These are phyloP conservation scores for Rhizophagus prolifer DNA, from an alignment of 192 early-diverging fungal genomes.

Conservation along the genomic window DNA sequence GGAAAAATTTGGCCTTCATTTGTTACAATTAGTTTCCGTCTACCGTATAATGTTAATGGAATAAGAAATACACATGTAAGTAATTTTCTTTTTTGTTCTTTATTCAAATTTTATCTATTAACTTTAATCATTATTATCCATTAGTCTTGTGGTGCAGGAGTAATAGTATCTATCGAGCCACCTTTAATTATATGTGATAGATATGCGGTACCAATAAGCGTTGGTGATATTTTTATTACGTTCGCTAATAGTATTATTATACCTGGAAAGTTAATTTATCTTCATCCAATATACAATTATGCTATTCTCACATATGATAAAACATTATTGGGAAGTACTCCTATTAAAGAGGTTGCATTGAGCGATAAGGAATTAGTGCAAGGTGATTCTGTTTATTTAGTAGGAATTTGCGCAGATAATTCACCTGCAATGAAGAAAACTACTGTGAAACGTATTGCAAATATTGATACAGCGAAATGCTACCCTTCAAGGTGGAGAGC, in stretches of 20 bases:
- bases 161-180: conserved; percentile 72
- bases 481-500: conserved; percentile 63
- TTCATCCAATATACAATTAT: conserved; percentile 90
- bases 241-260: conserved; percentile 88
- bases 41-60: conserved; percentile 77
- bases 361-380: conserved; percentile 59
- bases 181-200: conserved; percentile 84
- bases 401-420: conserved; percentile 55
- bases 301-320: conserved; percentile 83
- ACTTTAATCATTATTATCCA: neutral
- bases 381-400: conserved; percentile 60
- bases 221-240: conserved; percentile 79
- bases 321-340: conserved; percentile 67
- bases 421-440: conserved; percentile 61
- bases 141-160: conserved; percentile 65
- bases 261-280: conserved; percentile 75
- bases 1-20: conserved; percentile 77
- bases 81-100: neutral
- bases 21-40: conserved; percentile 75
- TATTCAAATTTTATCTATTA: neutral
- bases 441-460: conserved; percentile 53
- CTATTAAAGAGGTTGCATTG: conserved; percentile 63
- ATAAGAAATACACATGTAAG: conserved; percentile 59
- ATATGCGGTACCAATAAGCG: conserved; percentile 72
- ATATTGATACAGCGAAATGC: conserved; percentile 66